phyloP scores from a whole-genome alignment of 2,329 filamentous ascomycete species.

The Aspergillus costaricaensis region DNA sequence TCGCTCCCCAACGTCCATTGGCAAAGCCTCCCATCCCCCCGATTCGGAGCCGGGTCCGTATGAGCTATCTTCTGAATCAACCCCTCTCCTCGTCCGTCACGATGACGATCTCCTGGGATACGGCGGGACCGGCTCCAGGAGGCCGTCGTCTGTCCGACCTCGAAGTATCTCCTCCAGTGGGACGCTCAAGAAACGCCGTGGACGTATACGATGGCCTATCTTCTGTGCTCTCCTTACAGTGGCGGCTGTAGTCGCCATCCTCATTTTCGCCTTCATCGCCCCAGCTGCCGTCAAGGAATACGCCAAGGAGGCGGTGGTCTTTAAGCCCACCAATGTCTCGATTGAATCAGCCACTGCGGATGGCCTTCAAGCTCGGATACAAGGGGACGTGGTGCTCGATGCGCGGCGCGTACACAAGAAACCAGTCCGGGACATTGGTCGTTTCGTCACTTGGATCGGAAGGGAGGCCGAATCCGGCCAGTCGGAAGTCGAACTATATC shows the following conservation, averaged over 20 bases:
- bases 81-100: constrained; percentile 42
- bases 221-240: constrained; percentile 67
- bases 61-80: constrained; percentile 45
- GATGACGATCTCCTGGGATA: constrained; percentile 37
- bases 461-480: constrained; percentile 71
- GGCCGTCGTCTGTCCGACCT: constrained; percentile 27
- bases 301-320: constrained; percentile 75
- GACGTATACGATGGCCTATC: constrained; percentile 68
- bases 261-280: constrained; percentile 76
- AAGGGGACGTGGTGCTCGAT: constrained; percentile 80
- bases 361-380: constrained; percentile 76
- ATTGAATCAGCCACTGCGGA: constrained; percentile 80
- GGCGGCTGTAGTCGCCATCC: constrained; percentile 64
- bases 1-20: constrained; percentile 18
- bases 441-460: constrained; percentile 77
- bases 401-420: constrained; percentile 71
- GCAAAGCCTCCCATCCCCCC: constrained; percentile 16
- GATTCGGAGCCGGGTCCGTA: constrained; percentile 29
- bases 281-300: constrained; percentile 83
- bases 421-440: constrained; percentile 72
- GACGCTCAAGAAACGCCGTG: constrained; percentile 22
- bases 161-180: constrained; percentile 19
- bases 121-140: constrained; percentile 30
- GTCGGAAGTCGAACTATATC: constrained; percentile 72
- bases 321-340: constrained; percentile 80